Percentiles rank a stretch among this genome's conserved stretches.
Evolutionary conservation across 495 filamentous ascomycete genomes (phyloP).

Genomic region (Sabuloglossum arenarium): DNA sequence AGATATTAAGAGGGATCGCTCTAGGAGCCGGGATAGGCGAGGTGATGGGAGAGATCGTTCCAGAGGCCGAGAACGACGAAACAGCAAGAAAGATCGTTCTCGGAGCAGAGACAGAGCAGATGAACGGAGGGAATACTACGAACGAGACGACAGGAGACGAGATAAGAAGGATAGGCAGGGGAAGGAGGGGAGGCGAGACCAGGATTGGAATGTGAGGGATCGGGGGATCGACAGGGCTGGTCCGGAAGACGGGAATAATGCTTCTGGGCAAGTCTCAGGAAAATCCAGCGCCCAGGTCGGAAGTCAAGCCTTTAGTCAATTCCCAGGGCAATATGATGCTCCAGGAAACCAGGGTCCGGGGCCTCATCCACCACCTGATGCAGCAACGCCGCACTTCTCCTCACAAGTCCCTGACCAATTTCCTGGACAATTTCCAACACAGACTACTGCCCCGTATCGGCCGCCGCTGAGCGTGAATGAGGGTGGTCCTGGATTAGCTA

Average conservation of each 20-base stretch:
- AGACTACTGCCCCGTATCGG: constrained; percentile 25
- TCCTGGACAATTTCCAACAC: constrained; percentile 34
- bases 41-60: constrained; percentile 11
- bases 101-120: background rate
- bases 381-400: constrained; percentile 7
- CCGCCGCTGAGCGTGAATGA: constrained; percentile 26
- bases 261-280: constrained; percentile 5
- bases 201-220: background rate
- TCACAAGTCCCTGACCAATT: constrained; percentile 22
- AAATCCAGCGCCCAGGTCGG: constrained; percentile 9
- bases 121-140: constrained; percentile 14
- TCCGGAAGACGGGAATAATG: constrained; percentile 14
- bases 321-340: constrained; percentile 21
- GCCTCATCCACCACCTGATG: background rate
- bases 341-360: background rate
- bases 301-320: constrained; percentile 22
- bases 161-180: constrained; percentile 9
- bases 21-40: constrained; percentile 1
- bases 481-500: constrained; percentile 30
- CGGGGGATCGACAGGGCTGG: constrained; percentile 14
- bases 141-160: constrained; percentile 13
- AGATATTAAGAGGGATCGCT: constrained; percentile 17
- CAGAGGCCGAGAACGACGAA: constrained; percentile 6
- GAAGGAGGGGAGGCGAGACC: constrained; percentile 7
- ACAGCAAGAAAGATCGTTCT: constrained; percentile 17